A percentile compares a stretch with the other conserved stretches of the same genome.
Evolutionary conservation across 306 rosid genomes (phyloP).

Genomic region (Delonix regia): DNA sequence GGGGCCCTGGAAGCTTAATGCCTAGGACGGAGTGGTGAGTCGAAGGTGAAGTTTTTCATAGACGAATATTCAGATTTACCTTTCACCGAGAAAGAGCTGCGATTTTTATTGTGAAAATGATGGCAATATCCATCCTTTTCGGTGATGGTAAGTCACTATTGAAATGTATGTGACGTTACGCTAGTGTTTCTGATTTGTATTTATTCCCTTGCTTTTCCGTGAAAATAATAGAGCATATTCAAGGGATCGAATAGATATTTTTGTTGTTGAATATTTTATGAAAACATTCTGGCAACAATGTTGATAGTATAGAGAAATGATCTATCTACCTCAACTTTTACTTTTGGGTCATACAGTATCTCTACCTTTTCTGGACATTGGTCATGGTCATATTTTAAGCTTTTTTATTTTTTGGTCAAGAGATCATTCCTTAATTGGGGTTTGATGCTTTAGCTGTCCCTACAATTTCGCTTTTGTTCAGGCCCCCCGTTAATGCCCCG

Average conservation of each 20-base stretch:
- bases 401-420: not conserved
- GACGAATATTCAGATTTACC: not conserved
- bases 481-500: not conserved
- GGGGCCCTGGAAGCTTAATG: conserved; percentile 1
- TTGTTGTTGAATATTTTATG: not conserved
- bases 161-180: not conserved
- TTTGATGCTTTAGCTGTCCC: not conserved
- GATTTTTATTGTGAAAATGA: not conserved
- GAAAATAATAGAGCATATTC: not conserved
- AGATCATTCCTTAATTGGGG: not conserved
- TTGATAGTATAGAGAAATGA: not conserved
- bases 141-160: not conserved
- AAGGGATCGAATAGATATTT: not conserved
- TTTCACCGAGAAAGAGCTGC: not conserved
- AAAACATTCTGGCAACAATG: no score
- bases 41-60: not conserved
- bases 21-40: not conserved
- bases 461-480: not conserved
- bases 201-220: not conserved
- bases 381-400: not conserved
- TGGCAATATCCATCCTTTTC: not conserved
- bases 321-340: not conserved
- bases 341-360: not conserved
- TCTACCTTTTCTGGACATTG: not conserved
- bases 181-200: not conserved